phyloP scores from a whole-genome alignment of 2,329 filamentous ascomycete genomes.

The Colletotrichum truncatum region DNA sequence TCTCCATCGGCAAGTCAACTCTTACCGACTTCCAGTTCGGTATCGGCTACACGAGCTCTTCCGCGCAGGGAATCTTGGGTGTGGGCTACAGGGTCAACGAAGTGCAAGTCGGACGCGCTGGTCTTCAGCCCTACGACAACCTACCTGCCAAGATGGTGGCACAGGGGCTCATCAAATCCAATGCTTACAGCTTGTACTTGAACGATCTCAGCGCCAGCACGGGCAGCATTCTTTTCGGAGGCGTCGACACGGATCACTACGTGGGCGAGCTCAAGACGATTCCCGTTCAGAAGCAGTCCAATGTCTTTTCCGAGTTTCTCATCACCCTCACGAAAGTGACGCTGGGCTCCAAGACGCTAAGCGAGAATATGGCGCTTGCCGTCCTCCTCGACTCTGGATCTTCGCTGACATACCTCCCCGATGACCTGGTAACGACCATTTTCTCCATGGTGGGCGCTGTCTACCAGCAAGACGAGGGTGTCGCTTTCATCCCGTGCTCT shows the following conservation, averaged over 20 bases:
- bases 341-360: slow-evolving; percentile 52
- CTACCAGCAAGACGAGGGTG: slow-evolving; percentile 61
- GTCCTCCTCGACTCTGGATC: slow-evolving; percentile 79
- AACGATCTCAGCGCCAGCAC: slow-evolving; percentile 74
- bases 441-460: slow-evolving; percentile 67
- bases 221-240: slow-evolving; percentile 79
- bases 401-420: slow-evolving; percentile 73
- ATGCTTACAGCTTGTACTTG: slow-evolving; percentile 79
- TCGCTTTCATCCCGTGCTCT: slow-evolving; percentile 71
- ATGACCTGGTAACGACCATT: slow-evolving; percentile 61
- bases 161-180: slow-evolving; percentile 69
- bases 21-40: slow-evolving; percentile 74
- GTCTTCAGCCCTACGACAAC: slow-evolving; percentile 69
- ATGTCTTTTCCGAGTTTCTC: slow-evolving; percentile 69
- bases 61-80: slow-evolving; percentile 79
- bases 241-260: slow-evolving; percentile 75
- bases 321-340: slow-evolving; percentile 72
- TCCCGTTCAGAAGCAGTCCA: slow-evolving; percentile 67
- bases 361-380: slow-evolving; percentile 61
- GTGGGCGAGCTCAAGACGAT: slow-evolving; percentile 70
- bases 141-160: slow-evolving; percentile 72
- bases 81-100: slow-evolving; percentile 87
- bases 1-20: slow-evolving; percentile 65
- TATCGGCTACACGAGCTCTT: slow-evolving; percentile 71
- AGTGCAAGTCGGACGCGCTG: slow-evolving; percentile 70